phyloP scores from a whole-genome alignment of 768 basidiomycete species.

The Tylopilus vinaceipallidus region DNA sequence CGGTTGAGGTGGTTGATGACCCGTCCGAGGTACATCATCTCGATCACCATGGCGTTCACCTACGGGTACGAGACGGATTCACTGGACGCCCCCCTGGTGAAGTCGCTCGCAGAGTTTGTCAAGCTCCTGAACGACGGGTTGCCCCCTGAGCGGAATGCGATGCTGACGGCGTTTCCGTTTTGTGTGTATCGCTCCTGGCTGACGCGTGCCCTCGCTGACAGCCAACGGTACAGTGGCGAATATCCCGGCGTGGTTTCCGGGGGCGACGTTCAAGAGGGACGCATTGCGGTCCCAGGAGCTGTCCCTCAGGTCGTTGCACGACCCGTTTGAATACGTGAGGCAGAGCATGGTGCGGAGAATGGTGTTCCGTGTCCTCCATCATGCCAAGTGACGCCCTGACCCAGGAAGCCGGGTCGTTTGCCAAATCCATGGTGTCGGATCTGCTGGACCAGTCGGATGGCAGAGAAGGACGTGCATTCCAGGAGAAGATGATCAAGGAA shows the following conservation, averaged over 20 bases:
- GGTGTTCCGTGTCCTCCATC: neutral
- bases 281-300: constrained; percentile 27
- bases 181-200: constrained; percentile 14
- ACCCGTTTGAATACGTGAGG: constrained; percentile 29
- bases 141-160: constrained; percentile 24
- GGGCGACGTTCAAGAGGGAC: constrained; percentile 29
- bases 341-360: constrained; percentile 22
- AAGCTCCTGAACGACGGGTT: constrained; percentile 23
- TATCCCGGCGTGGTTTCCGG: constrained; percentile 31
- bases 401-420: constrained; percentile 24
- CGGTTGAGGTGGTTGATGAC: neutral
- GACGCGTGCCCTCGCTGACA: neutral
- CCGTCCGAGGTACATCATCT: constrained; percentile 26
- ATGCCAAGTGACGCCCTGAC: constrained; percentile 1
- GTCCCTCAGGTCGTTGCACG: constrained; percentile 22
- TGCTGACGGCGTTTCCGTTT: constrained; percentile 31
- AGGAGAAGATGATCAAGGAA: constrained; percentile 27
- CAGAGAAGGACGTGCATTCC: constrained; percentile 8
- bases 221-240: constrained; percentile 20
- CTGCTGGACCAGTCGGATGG: constrained; percentile 20
- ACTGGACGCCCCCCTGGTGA: constrained; percentile 27
- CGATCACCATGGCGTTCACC: constrained; percentile 31
- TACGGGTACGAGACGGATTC: constrained; percentile 30
- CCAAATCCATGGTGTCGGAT: constrained; percentile 31
- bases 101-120: constrained; percentile 24